phyloP scores from a whole-genome alignment of 345 rosid genomes.

The Sonneratia caseolaris region DNA sequence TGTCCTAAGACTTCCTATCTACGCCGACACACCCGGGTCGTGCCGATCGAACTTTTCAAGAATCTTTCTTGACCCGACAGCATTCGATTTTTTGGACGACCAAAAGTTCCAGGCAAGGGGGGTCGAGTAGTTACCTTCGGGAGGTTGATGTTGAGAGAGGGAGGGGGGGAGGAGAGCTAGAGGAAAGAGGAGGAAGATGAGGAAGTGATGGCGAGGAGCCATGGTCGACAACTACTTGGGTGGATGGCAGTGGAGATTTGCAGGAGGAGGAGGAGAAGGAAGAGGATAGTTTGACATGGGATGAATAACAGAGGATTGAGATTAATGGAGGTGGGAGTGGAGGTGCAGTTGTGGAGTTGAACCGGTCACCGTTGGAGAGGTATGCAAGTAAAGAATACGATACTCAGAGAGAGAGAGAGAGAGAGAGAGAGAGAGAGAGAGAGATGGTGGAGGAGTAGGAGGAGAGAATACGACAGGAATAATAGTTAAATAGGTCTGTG shows the following conservation, averaged over 20 bases:
- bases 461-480: conserved; percentile 24
- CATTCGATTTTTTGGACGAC: too few species aligned
- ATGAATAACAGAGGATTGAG: conserved; percentile 3
- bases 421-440: not conserved
- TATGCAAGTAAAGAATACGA: conserved; percentile 37
- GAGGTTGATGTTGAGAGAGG: conserved; percentile 27
- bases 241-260: not conserved
- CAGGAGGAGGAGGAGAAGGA: not conserved
- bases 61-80: not conserved
- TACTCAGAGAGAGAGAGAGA: not conserved
- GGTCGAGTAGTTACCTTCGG: not conserved
- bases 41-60: too few species aligned
- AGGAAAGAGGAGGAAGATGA: conserved; percentile 20
- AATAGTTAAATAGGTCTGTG: conserved; percentile 5
- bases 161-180: conserved; percentile 17
- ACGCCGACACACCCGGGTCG: not conserved
- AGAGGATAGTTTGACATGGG: not conserved
- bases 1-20: not conserved
- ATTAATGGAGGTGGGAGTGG: conserved; percentile 8
- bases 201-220: not conserved
- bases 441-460: conserved; percentile 24
- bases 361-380: conserved; percentile 34
- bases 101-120: not conserved
- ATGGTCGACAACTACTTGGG: conserved; percentile 3
- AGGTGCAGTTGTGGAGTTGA: conserved; percentile 25